Percentiles rank a stretch among this genome's conserved stretches.
phyloP scores from a whole-genome alignment of 306 rosid genomes.

The Cajanus cajan region DNA sequence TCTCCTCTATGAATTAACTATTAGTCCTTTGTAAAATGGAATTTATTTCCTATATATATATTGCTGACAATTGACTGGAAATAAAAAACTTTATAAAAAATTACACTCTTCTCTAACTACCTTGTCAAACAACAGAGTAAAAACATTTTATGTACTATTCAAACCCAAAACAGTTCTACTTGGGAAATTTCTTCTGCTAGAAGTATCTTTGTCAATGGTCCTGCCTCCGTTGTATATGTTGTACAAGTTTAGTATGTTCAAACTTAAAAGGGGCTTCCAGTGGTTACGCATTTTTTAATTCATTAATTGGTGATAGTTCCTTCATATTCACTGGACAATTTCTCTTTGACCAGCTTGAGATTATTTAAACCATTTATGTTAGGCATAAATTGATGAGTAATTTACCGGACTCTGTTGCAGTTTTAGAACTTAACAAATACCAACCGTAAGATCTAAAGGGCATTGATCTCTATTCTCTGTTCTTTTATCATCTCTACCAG shows the following conservation, averaged over 20 bases:
- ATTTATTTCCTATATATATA: not conserved
- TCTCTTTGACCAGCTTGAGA: not conserved
- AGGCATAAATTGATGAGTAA: not conserved
- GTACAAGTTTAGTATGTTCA: not conserved
- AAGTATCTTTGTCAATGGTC: not conserved
- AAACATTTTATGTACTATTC: not conserved
- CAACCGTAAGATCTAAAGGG: not conserved
- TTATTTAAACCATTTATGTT: not conserved
- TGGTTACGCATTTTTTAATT: not conserved
- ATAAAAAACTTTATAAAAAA: not conserved
- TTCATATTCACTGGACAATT: not conserved
- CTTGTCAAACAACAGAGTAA: not conserved
- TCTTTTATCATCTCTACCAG: not conserved
- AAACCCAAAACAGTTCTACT: not conserved
- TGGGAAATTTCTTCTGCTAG: not conserved
- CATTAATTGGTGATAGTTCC: not conserved
- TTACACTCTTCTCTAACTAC: not conserved
- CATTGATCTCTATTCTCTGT: not conserved
- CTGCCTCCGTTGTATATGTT: not conserved
- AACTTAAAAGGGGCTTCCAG: not conserved
- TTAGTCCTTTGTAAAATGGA: not conserved
- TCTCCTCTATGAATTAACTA: not conserved
- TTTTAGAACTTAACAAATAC: not conserved
- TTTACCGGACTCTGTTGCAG: not conserved
- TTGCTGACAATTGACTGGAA: not conserved